Base-by-base conservation (phyloP, 2,329 filamentous ascomycete species). In the Pseudogymnoascus sp. region DNA sequence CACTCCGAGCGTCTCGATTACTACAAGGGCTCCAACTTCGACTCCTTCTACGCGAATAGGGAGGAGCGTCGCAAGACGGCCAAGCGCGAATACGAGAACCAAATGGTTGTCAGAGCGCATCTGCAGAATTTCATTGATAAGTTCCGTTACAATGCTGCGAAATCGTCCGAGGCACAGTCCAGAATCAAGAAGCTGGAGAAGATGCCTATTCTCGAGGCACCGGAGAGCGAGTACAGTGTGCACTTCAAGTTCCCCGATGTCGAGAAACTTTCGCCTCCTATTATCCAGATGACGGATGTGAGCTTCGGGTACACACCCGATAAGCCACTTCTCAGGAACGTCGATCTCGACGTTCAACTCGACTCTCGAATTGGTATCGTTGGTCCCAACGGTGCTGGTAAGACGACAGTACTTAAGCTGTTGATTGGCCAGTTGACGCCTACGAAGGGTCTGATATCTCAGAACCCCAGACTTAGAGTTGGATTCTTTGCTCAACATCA, bases 401-500 rank as follows among this genome's bases (percentile, higher is more conserved):
- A 99, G 77, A 99, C 94, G 2, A 99, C 94, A 0, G 89, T 97
- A n/a, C 80, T 99, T 68, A 97, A 97, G 76, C 84, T 99, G n/a
- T 86, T 99, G 63, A 96, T 94, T 66, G 90, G 91, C 65, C 90
- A 90, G 69, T 82, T 99, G 22, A 75, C 84, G 62, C 85, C 94
- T 3, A 85, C 86, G 0, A 81, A 84, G 60, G 94, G 94, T 67
- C 71, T 96, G 62, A 96, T 99, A 66, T 91, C 90, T 6, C 87
- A 91, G 69, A 87, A 99, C 74, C 87, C 94, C 35, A 86, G 94
- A 61, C 82, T 99, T 57, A 87, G 94, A 57, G 83, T 99, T 64
- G 94, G 94, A 47, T 99, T 95, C 83, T 99, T 99, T 71, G 94
- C 94, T 3, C 94, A 99, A 76, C 94, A 99, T 74, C 94, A 99